Conservation (phyloP, 2,329 filamentous ascomycete species). For the Zymoseptoria brevis region DNA sequence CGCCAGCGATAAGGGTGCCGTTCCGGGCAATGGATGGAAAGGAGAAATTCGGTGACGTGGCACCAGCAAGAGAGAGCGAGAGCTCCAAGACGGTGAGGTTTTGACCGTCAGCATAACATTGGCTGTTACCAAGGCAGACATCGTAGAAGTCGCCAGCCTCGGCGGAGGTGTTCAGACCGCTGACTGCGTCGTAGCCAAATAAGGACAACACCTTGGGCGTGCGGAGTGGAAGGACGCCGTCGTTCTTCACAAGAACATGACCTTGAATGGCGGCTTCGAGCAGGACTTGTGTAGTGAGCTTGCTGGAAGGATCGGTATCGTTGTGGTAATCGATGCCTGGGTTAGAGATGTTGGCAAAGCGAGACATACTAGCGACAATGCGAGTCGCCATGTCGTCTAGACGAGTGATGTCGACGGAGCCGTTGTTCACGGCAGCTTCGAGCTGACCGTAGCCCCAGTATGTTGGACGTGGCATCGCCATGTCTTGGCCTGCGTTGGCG, state of each 20-base stretch:
- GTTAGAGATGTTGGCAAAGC: slow-evolving; percentile 13
- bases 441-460: slow-evolving; percentile 24
- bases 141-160: not conserved
- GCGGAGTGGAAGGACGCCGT: slow-evolving; percentile 47
- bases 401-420: slow-evolving; percentile 23
- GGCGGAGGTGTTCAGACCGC: not conserved
- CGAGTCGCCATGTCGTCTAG: slow-evolving; percentile 30
- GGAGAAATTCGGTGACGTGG: not conserved
- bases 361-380: slow-evolving; percentile 24
- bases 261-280: slow-evolving; percentile 46
- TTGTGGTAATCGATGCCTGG: slow-evolving; percentile 44
- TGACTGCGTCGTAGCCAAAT: slow-evolving; percentile 51
- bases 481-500: slow-evolving; percentile 26
- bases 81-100: not conserved
- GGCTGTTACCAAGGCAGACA: slow-evolving; percentile 8
- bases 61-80: not conserved
- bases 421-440: slow-evolving; percentile 27
- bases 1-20: slow-evolving; percentile 18
- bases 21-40: slow-evolving; percentile 2
- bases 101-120: slow-evolving; percentile 4
- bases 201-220: slow-evolving; percentile 46
- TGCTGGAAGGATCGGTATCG: slow-evolving; percentile 37
- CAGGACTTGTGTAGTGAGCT: slow-evolving; percentile 34
- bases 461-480: slow-evolving; percentile 24
- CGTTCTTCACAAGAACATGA: slow-evolving; percentile 59